phyloP scores from a whole-genome alignment of 2,329 filamentous ascomycete genomes.

The Fusarium graminum region DNA sequence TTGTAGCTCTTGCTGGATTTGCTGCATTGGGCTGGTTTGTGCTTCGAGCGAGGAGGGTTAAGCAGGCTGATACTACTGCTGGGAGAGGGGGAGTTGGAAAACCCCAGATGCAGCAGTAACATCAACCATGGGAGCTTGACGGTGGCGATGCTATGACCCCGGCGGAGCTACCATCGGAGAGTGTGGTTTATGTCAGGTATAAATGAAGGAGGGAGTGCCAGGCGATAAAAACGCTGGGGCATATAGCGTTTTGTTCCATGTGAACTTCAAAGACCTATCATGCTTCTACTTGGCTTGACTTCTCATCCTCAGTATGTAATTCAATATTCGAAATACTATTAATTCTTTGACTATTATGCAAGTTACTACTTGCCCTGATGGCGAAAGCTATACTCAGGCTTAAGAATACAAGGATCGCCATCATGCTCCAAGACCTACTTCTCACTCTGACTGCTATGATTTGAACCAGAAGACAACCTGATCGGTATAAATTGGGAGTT shows the following conservation, averaged over 20 bases:
- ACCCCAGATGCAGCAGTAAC: neutral
- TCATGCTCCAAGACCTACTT: too few relatives aligned
- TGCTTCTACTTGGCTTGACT: neutral
- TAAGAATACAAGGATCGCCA: too few relatives aligned
- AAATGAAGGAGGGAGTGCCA: neutral
- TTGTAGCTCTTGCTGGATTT: neutral
- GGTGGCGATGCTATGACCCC: neutral
- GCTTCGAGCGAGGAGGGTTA: conserved; percentile 3
- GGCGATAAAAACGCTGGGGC: neutral
- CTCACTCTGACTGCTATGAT: too few relatives aligned
- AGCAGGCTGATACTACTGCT: neutral
- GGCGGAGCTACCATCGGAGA: neutral
- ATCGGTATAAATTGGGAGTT: too few relatives aligned
- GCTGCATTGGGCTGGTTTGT: neutral
- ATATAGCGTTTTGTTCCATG: too few relatives aligned
- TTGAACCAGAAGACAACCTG: too few relatives aligned
- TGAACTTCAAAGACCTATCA: too few relatives aligned
- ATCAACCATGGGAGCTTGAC: conserved; percentile 10
- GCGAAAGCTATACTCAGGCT: too few relatives aligned
- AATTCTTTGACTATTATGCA: neutral
- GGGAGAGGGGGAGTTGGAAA: neutral
- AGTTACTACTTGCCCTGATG: too few relatives aligned
- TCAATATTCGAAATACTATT: neutral
- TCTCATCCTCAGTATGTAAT: too few relatives aligned
- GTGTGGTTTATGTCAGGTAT: neutral